Conservation (phyloP, 1,139 yeast genomes). For the Debaryomycetaceae sp. region DNA sequence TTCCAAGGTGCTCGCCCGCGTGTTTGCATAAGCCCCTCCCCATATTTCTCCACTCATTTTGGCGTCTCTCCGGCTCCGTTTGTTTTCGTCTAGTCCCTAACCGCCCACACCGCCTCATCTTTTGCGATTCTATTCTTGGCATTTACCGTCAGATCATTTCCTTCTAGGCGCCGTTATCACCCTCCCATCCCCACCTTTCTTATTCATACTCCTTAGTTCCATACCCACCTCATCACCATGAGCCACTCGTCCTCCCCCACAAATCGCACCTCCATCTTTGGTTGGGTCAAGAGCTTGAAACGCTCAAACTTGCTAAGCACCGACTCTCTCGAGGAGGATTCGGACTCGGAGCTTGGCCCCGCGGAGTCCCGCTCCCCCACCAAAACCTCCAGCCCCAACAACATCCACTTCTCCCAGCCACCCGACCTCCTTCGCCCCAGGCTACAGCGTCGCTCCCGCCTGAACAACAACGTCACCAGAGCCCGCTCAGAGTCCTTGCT, state of each 20-base stretch:
- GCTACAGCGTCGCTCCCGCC: slow-evolving; percentile 38
- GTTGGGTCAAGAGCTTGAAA: slow-evolving; percentile 39
- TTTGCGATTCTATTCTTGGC: too few species aligned
- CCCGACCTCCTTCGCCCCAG: slow-evolving; percentile 34
- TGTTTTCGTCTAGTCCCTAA: too few species aligned
- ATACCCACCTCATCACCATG: slow-evolving; percentile 13
- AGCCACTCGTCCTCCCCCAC: slow-evolving; percentile 33
- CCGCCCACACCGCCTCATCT: too few species aligned
- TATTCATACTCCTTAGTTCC: too few species aligned
- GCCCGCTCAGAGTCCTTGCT: slow-evolving; percentile 28
- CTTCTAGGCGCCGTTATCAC: too few species aligned
- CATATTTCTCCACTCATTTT: too few species aligned
- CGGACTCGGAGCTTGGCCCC: slow-evolving; percentile 17
- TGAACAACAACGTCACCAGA: slow-evolving; percentile 36
- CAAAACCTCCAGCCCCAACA: not conserved
- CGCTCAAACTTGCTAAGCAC: slow-evolving; percentile 27
- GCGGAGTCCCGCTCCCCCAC: slow-evolving; percentile 3
- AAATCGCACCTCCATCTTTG: slow-evolving; percentile 31
- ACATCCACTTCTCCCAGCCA: slow-evolving; percentile 3
- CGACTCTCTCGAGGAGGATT: slow-evolving; percentile 32
- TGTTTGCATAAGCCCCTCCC: too few species aligned
- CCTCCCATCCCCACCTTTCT: too few species aligned
- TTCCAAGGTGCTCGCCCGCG: too few species aligned
- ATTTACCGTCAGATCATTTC: too few species aligned
- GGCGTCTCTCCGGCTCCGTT: too few species aligned